Conservation (phyloP, 1,284 basidiomycete species). For the Rhodotorula sp. region DNA sequence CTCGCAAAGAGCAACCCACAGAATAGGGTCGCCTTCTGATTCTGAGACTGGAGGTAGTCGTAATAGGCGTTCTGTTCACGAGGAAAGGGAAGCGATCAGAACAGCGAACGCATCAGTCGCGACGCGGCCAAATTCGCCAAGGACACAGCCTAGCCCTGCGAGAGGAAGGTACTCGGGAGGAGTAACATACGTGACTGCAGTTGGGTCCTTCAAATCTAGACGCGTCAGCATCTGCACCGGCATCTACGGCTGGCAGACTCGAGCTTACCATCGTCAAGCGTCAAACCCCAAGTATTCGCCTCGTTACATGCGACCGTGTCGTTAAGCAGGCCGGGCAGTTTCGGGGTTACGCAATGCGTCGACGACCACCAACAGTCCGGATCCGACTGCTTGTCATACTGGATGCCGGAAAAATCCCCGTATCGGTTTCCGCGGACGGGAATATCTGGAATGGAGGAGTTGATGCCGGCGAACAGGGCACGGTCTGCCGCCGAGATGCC, state of each 20-base stretch:
- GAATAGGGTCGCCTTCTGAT: conserved; percentile 55
- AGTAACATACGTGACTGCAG: conserved; percentile 39
- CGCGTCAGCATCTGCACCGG: too few relatives aligned
- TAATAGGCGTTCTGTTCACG: conserved; percentile 49
- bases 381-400: conserved; percentile 13
- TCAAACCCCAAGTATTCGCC: conserved; percentile 55
- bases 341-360: conserved; percentile 43
- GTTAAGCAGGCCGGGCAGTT: conserved; percentile 41
- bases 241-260: background rate
- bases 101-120: too few relatives aligned
- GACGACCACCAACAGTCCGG: conserved; percentile 48
- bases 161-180: background rate
- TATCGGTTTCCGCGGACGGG: conserved; percentile 31
- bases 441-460: conserved; percentile 35
- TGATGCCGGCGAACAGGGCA: conserved; percentile 30
- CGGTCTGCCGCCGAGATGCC: conserved; percentile 12
- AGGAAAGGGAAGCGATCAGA: too few relatives aligned
- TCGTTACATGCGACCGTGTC: conserved; percentile 53
- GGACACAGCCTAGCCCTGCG: too few relatives aligned
- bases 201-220: conserved; percentile 29
- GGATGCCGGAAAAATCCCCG: conserved; percentile 27
- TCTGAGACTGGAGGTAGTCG: conserved; percentile 53
- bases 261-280: conserved; percentile 54
- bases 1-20: conserved; percentile 9
- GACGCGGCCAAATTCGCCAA: too few relatives aligned